Evolutionary conservation across 805 yeast genomes (phyloP).

Genomic region (Candida morakotiae): DNA sequence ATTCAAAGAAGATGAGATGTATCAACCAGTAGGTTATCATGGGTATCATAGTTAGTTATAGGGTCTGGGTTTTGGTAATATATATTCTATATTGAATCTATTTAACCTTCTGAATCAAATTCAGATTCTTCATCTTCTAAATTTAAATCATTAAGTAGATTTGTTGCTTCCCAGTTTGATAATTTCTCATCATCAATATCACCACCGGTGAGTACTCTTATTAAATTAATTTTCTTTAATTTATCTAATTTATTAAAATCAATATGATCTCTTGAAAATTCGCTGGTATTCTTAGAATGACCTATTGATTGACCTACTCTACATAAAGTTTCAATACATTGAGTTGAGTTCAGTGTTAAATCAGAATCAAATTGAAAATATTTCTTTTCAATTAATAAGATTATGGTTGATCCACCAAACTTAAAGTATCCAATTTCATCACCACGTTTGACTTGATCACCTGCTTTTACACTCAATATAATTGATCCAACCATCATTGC

Average conservation of each 20-base stretch:
- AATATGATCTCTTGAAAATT: slow-evolving; percentile 44
- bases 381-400: slow-evolving; percentile 56
- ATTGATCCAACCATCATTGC: slow-evolving; percentile 99
- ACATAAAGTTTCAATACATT: slow-evolving; percentile 75
- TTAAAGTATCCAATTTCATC: slow-evolving; percentile 93
- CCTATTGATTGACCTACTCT: slow-evolving; percentile 93
- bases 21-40: slow-evolving; percentile 22
- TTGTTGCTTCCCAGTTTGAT: slow-evolving; percentile 35
- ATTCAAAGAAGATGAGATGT: slow-evolving; percentile 21
- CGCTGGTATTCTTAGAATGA: slow-evolving; percentile 51
- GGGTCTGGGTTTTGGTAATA: not conserved
- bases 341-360: slow-evolving; percentile 59
- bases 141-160: slow-evolving; percentile 19
- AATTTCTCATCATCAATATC: slow-evolving; percentile 28
- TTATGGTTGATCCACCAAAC: slow-evolving; percentile 91
- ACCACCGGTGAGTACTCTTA: slow-evolving; percentile 58
- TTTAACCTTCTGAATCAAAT: slow-evolving; percentile 13
- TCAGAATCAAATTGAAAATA: slow-evolving; percentile 68
- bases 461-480: slow-evolving; percentile 61
- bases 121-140: slow-evolving; percentile 10
- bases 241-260: slow-evolving; percentile 45
- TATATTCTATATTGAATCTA: not conserved
- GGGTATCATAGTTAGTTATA: not conserved
- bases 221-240: slow-evolving; percentile 45
- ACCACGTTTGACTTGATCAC: slow-evolving; percentile 57